Evolutionary conservation across 1,284 basidiomycete genomes (phyloP).

Genomic region (Rhodofomes roseus): DNA sequence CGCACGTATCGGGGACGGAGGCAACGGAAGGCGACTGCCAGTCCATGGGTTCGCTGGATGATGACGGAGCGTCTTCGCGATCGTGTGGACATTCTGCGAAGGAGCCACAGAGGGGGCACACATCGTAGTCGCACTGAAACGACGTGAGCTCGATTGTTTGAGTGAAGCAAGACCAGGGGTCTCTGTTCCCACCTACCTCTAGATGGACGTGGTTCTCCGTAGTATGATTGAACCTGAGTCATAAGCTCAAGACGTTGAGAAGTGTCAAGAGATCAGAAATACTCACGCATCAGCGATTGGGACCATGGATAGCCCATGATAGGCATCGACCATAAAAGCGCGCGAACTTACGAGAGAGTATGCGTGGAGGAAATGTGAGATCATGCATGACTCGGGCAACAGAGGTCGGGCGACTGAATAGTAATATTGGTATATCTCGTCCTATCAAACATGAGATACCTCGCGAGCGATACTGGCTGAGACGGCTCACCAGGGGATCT

Average conservation of each 20-base stretch:
- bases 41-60: not conserved
- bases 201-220: conserved; percentile 75
- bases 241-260: not conserved
- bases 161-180: too few relatives aligned
- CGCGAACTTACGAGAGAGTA: conserved; percentile 84
- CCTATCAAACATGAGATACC: conserved; percentile 25
- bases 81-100: conserved; percentile 76
- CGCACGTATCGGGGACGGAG: conserved; percentile 39
- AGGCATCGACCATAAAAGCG: conserved; percentile 85
- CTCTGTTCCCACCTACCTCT: conserved; percentile 44
- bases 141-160: too few relatives aligned
- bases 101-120: conserved; percentile 80
- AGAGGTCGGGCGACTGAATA: conserved; percentile 34
- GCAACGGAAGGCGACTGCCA: not conserved
- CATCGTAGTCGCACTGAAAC: conserved; percentile 74
- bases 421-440: conserved; percentile 49
- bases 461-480: not conserved
- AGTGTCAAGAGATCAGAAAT: not conserved
- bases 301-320: conserved; percentile 83
- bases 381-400: conserved; percentile 19
- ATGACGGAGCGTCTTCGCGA: conserved; percentile 20
- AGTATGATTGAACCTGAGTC: conserved; percentile 75
- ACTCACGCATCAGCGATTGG: conserved; percentile 85
- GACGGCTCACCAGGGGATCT: conserved; percentile 15
- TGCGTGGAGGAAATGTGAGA: conserved; percentile 52